Base-by-base conservation (phyloP, 768 basidiomycete genomes). In the Amanita jacksonii region DNA sequence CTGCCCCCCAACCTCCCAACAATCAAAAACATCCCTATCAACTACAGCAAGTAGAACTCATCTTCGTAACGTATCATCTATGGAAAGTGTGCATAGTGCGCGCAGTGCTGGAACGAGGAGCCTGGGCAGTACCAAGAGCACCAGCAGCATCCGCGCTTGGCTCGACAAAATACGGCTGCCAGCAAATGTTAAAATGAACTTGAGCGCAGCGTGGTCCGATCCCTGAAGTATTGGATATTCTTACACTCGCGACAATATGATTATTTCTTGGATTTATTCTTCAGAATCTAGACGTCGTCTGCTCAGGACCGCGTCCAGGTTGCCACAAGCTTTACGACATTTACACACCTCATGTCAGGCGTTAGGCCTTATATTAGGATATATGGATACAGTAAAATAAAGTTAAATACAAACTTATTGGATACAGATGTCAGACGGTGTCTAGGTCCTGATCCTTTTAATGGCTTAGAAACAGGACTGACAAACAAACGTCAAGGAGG, bases 21-120 rank as follows among this genome's bases (percentile, higher is more conserved):
- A 13, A 33, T 30, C 18, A 39, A 45, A 34, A 35, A 23, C 37
- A 39, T 41, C 23, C 36, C 42, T 38, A 6, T 40, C 12, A 12
- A 46, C 37, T 45, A 46, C 35, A 38, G 43, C 27, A 41, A 31
- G 15, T 30, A 31, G 28, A 23, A 39, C 37, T 20, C 39, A 32
- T 32, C 44, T 45, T 22, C 44, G 44, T 13, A 38, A 13, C 15
- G 27, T 36, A 19, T 64, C 71, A 5, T 72, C 72, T 2, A 56
- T 67, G 41, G 74, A 76, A 54, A 72, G 69, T 52, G 68, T 72
- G 52, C 64, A 66, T 24, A 73, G 64, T 46, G 57, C 58, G 13
- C 59, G 57, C 49, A 66, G 70, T 43, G 52, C 56, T 6, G 67
- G 61, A 13, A 61, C 62, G n/a, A 57, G 65, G 48, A 73, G 71